Evolutionary conservation across 2,329 filamentous ascomycete species (phyloP).

Genomic region (Colletotrichum euphorbiae): DNA sequence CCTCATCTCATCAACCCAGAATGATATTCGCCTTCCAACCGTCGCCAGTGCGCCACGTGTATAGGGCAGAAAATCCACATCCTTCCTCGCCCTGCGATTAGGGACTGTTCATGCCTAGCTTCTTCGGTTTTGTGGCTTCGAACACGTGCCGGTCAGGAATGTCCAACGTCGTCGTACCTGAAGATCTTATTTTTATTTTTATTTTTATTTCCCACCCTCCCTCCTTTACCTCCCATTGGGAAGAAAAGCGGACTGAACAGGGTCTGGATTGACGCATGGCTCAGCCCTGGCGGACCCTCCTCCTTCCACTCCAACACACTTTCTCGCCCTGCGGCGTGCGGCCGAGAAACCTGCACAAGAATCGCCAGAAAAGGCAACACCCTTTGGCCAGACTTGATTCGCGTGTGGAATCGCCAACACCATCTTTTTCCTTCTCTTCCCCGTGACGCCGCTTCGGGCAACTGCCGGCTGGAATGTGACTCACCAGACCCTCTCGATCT

Average conservation of each 20-base stretch:
- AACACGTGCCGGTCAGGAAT: slow-evolving; percentile 18
- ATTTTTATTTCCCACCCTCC: too few relatives aligned
- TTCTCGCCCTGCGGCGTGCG: not conserved
- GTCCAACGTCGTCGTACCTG: slow-evolving; percentile 22
- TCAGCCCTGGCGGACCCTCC: slow-evolving; percentile 24
- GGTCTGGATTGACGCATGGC: slow-evolving; percentile 2
- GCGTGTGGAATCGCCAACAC: not conserved
- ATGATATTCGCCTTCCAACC: slow-evolving; percentile 5
- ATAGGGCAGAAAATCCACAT: not conserved
- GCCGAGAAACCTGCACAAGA: not conserved
- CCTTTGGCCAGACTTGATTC: not conserved
- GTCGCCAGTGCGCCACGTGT: slow-evolving; percentile 10
- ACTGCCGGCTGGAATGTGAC: slow-evolving; percentile 20
- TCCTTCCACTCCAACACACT: too few relatives aligned
- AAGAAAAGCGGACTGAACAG: slow-evolving; percentile 4
- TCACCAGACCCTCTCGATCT: not conserved
- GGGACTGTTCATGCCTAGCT: not conserved
- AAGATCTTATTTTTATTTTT: too few relatives aligned
- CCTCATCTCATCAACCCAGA: slow-evolving; percentile 2
- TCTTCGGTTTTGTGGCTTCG: not conserved
- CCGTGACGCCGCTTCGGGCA: slow-evolving; percentile 11
- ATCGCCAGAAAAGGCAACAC: not conserved
- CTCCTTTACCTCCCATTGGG: not conserved
- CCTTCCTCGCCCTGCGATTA: slow-evolving; percentile 17
- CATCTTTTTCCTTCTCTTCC: not conserved